Percentiles rank a stretch among this genome's conserved stretches.
phyloP scores from a whole-genome alignment of 768 basidiomycete genomes.

The Hygrocybe punicea region DNA sequence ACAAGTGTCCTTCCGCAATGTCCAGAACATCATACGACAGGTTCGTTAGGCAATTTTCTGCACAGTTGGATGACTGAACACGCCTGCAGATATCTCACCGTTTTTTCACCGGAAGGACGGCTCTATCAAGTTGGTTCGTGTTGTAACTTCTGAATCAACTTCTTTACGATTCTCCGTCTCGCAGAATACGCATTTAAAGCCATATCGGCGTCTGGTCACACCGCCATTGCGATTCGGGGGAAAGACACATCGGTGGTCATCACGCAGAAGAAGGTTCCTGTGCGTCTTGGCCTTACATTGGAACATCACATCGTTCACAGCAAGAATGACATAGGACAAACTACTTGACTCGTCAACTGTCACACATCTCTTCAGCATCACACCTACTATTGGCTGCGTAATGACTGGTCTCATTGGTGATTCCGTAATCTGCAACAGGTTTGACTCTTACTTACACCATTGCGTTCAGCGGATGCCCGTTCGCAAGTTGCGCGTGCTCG shows the following conservation, averaged over 20 bases:
- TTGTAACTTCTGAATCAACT: conserved; percentile 2
- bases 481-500: conserved; percentile 85
- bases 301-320: conserved; percentile 3
- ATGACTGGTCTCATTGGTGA: conserved; percentile 97
- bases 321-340: conserved; percentile 70
- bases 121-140: conserved; percentile 95
- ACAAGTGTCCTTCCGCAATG: too few relatives aligned
- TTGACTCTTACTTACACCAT: background rate
- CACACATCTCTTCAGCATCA: conserved; percentile 94
- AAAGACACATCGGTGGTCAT: conserved; percentile 94
- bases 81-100: conserved; percentile 76
- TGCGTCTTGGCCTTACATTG: conserved; percentile 40
- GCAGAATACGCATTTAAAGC: conserved; percentile 99
- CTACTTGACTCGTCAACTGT: conserved; percentile 91
- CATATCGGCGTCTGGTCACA: conserved; percentile 94
- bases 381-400: conserved; percentile 94
- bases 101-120: conserved; percentile 95
- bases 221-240: conserved; percentile 87
- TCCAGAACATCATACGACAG: conserved; percentile 93
- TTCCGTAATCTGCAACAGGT: background rate
- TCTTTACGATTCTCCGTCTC: background rate
- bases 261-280: conserved; percentile 97
- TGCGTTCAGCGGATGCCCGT: conserved; percentile 76
- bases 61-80: background rate
- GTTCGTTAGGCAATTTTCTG: conserved; percentile 31